These are phyloP conservation scores for Eragrostis curvula DNA, from an alignment of 176 grass and related monocot genomes.

Conservation along the genomic window DNA sequence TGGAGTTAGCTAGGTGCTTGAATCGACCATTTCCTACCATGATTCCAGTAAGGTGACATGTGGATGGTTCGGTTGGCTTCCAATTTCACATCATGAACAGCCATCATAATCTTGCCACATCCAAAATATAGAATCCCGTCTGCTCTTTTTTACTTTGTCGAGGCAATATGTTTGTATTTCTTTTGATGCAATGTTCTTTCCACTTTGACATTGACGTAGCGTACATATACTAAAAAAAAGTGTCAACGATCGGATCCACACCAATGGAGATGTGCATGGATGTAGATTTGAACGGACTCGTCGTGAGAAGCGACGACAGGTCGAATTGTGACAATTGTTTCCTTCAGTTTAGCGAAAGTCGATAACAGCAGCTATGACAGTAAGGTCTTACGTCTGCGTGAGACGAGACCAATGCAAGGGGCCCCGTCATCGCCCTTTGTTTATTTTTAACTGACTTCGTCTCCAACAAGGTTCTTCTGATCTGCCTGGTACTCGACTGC, in stretches of 20 bases:
- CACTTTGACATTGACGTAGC: background rate
- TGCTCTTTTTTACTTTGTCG: background rate
- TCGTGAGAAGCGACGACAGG: no score
- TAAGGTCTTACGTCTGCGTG: background rate
- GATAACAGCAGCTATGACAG: no score
- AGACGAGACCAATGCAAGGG: background rate
- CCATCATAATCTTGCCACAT: background rate
- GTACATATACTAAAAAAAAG: background rate
- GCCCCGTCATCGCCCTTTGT: background rate
- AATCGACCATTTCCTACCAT: slow-evolving; percentile 15
- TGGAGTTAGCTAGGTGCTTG: background rate
- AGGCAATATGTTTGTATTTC: background rate
- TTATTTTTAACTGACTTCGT: no score
- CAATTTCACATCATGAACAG: background rate
- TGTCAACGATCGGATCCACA: background rate
- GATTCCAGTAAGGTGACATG: background rate
- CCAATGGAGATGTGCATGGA: background rate
- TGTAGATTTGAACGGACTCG: no score
- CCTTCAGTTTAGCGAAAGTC: background rate
- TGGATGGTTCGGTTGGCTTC: background rate
- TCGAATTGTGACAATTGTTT: background rate
- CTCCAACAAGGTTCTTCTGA: no score
- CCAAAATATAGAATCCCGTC: background rate
- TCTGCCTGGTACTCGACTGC: no score
- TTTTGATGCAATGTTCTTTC: background rate